These are phyloP conservation scores for Epichloe typhina DNA, from an alignment of 2,329 filamentous ascomycete genomes.

Conservation along the genomic window DNA sequence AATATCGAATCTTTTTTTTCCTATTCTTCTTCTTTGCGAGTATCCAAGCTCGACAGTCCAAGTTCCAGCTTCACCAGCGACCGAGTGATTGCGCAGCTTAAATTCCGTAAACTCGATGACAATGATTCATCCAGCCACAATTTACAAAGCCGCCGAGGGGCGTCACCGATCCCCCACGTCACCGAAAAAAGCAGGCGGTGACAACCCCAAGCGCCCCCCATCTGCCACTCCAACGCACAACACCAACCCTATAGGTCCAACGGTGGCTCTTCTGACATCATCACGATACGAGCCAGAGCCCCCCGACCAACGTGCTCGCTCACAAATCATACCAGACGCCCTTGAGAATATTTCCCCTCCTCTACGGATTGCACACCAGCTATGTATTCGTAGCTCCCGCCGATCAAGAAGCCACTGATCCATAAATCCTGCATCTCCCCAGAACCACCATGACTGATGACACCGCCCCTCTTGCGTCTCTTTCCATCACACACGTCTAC, in stretches of 20 bases:
- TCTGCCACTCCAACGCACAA: neutral
- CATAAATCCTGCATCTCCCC: neutral
- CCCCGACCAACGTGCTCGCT: neutral
- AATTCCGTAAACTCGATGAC: too few species aligned
- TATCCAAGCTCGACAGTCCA: too few species aligned
- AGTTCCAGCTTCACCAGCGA: too few species aligned
- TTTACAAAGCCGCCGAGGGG: neutral
- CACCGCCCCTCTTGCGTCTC: slow-evolving; percentile 57
- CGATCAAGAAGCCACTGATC: neutral
- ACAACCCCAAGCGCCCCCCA: neutral
- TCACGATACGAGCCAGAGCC: neutral
- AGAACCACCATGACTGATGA: slow-evolving; percentile 14
- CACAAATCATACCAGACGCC: neutral
- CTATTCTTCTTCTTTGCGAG: neutral
- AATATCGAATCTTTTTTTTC: neutral
- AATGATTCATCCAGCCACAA: too few species aligned
- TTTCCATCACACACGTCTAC: slow-evolving; percentile 91
- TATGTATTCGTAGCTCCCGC: neutral
- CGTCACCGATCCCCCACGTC: neutral
- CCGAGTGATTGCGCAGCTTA: too few species aligned
- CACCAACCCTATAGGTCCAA: neutral
- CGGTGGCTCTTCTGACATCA: neutral
- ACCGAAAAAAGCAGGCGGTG: slow-evolving; percentile 5
- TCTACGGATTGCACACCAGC: neutral
- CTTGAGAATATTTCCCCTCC: too few species aligned